These are phyloP conservation scores for Nevesoporus exiguus DNA, from an alignment of 768 basidiomycete genomes.

Conservation along the genomic window DNA sequence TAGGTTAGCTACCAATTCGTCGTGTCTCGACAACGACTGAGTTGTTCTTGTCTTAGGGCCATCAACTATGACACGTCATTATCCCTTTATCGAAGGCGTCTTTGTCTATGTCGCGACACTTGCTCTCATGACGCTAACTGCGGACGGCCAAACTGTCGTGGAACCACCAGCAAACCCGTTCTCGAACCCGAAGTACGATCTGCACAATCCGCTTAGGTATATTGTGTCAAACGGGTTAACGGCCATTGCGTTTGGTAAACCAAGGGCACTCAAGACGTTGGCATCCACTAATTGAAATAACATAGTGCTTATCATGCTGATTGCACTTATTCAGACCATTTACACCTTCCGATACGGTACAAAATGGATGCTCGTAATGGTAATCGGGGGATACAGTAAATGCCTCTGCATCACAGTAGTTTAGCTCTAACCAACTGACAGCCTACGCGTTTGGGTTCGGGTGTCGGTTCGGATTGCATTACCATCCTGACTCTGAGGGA, in stretches of 20 bases:
- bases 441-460: conserved; percentile 57
- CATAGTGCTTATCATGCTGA: conserved; percentile 33
- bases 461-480: conserved; percentile 53
- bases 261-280: not conserved
- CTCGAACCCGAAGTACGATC: conserved; percentile 49
- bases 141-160: not conserved
- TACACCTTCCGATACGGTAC: conserved; percentile 44
- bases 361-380: conserved; percentile 59
- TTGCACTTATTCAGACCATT: conserved; percentile 44
- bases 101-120: not conserved
- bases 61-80: conserved; percentile 2
- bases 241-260: conserved; percentile 45
- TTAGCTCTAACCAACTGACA: conserved; percentile 20
- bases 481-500: conserved; percentile 48
- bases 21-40: too few relatives aligned
- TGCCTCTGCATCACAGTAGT: not conserved
- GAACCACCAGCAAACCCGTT: conserved; percentile 9
- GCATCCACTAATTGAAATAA: not conserved
- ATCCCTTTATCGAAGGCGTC: not conserved
- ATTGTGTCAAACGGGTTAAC: conserved; percentile 54
- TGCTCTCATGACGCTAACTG: not conserved
- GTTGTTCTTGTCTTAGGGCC: too few relatives aligned
- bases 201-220: conserved; percentile 51
- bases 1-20: too few relatives aligned
- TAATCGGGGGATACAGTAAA: conserved; percentile 58